Evolutionary conservation across 2,329 filamentous ascomycete genomes (phyloP), one percentile per base, ranked within the genome.

Genomic region (Cryoendolithus antarcticus): DNA sequence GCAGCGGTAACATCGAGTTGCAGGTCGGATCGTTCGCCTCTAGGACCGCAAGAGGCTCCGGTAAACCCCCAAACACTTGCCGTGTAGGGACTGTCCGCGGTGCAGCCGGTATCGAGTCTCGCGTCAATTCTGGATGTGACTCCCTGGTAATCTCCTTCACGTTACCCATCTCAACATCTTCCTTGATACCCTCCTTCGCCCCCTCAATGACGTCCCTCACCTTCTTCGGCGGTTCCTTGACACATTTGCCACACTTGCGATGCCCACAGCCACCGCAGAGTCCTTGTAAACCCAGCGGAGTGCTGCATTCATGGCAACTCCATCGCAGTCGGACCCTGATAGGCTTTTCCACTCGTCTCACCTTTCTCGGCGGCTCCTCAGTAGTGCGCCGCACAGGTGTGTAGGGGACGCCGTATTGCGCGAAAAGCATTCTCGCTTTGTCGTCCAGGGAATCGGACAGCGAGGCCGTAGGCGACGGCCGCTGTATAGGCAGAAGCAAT

Each of bases 301-400:
- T 75, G 42, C 78, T 74, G 65, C 88, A 95, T 49, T 75, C 71
- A 62, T 94, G 88, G 61, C 88, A 95, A 46, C 74, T 79, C 49
- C 80, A 75, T 58, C 83, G 81, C 38, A 86, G 74, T 39, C 82
- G 77, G 73, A 88, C 82, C 43, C 81, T 77, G 48, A 86, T 82
- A 9, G 80, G 73, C 65, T 83, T 86, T 35, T 56, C 53, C 4
- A 56, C 50, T 21, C 53, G 52, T 42, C 49, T 40, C 13, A 50
- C 45, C 41, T 54, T 55, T n/a, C 38, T 42, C 1, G 51, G 48
- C 29, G 48, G 48, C 34, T 48, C 48, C 24, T 44, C 37, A 9
- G 40, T 32, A 27, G 44, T 24, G 5, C 37, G 41, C 36, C 42
- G 43, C 24, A 38, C 38, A 12, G 43, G 44, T 7, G 44, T 27